Evolutionary conservation across 2,329 filamentous ascomycete species (phyloP).

Genomic region (Orbilia ellipsospora): DNA sequence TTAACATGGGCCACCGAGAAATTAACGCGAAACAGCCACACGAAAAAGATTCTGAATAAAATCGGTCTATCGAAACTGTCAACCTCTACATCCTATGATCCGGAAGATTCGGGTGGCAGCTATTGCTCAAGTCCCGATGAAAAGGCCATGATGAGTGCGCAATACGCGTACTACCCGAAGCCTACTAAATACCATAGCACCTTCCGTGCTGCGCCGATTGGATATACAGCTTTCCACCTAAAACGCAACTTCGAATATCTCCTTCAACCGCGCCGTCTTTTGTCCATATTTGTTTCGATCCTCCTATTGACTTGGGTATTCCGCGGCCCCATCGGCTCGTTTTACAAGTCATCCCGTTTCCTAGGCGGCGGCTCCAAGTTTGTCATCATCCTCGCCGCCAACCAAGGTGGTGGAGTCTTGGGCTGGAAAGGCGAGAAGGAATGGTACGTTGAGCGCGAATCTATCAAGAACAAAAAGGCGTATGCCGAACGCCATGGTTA

Average conservation of each 20-base stretch:
- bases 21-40: conserved; percentile 29
- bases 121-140: conserved; percentile 41
- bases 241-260: conserved; percentile 38
- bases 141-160: conserved; percentile 43
- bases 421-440: conserved; percentile 98
- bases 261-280: conserved; percentile 36
- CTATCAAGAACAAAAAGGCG: conserved; percentile 90
- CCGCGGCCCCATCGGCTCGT: conserved; percentile 18
- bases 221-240: conserved; percentile 44
- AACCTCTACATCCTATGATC: conserved; percentile 35
- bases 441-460: conserved; percentile 98
- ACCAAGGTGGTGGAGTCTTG: conserved; percentile 96
- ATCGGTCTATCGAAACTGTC: conserved; percentile 45
- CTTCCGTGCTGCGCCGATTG: conserved; percentile 42
- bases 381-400: conserved; percentile 92
- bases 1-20: conserved; percentile 47
- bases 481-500: conserved; percentile 92
- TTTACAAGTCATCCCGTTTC: conserved; percentile 47
- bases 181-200: conserved; percentile 51
- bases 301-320: conserved; percentile 42
- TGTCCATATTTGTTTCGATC: conserved; percentile 39
- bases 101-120: conserved; percentile 17
- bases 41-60: conserved; percentile 39
- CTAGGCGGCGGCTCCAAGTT: conserved; percentile 89
- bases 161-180: conserved; percentile 38